Conservation (phyloP, 2,329 filamentous ascomycete genomes). For the Diplodia scrobiculata region DNA sequence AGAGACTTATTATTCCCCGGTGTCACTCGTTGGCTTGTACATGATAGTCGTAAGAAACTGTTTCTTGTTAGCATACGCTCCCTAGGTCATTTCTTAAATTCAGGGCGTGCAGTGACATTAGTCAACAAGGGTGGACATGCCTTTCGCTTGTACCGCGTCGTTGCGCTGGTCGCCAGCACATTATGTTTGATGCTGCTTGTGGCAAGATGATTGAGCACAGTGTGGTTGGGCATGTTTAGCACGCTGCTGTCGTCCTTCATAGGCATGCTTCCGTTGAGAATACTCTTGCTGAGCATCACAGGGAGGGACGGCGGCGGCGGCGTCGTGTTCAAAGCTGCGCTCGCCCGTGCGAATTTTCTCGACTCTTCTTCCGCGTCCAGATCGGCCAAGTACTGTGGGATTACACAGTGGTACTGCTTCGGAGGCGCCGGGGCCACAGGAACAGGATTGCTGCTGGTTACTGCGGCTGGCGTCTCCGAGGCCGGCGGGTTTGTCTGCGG, state of each 20-base stretch:
- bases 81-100: not conserved
- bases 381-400: slow-evolving; percentile 84
- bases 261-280: slow-evolving; percentile 84
- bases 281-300: slow-evolving; percentile 89
- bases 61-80: slow-evolving; percentile 19
- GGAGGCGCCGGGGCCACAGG: slow-evolving; percentile 45
- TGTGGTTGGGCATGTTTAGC: slow-evolving; percentile 94
- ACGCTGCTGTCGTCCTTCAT: slow-evolving; percentile 99
- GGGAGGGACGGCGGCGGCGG: slow-evolving; percentile 82
- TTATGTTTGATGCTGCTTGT: slow-evolving; percentile 98
- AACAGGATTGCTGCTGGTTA: slow-evolving; percentile 30
- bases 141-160: slow-evolving; percentile 97
- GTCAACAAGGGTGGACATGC: slow-evolving; percentile 49
- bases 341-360: slow-evolving; percentile 71
- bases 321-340: slow-evolving; percentile 73
- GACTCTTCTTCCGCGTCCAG: slow-evolving; percentile 83
- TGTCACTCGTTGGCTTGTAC: slow-evolving; percentile 78
- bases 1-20: slow-evolving; percentile 29
- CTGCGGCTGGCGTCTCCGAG: slow-evolving; percentile 37
- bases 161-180: slow-evolving; percentile 90
- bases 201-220: slow-evolving; percentile 91
- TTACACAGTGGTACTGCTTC: slow-evolving; percentile 68
- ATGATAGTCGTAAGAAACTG: slow-evolving; percentile 97
- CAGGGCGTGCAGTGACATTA: not conserved
- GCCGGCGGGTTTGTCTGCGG: slow-evolving; percentile 31